Conservation (phyloP, 257 asterid genomes). For the Lithospermum erythrorhizon region DNA sequence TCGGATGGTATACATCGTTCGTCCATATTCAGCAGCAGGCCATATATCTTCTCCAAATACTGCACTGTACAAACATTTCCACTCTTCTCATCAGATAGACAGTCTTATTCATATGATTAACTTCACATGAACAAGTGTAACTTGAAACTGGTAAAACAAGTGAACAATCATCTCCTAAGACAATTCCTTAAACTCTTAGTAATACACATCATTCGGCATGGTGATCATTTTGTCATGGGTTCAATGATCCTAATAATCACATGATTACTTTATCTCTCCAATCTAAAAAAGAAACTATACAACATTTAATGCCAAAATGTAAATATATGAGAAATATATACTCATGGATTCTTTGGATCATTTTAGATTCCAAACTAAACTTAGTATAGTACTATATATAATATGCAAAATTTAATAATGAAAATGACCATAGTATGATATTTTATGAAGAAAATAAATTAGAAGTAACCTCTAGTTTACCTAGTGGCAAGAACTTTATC, state of each 20-base stretch:
- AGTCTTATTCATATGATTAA: neutral
- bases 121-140: no score
- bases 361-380: no score
- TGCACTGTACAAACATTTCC: slow-evolving; percentile 61
- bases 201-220: neutral
- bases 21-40: slow-evolving; percentile 98
- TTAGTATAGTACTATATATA: no score
- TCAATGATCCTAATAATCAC: no score
- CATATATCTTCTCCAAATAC: slow-evolving; percentile 94
- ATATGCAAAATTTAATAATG: no score
- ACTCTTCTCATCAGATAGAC: slow-evolving; percentile 14
- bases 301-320: no score
- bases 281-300: no score
- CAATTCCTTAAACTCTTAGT: neutral
- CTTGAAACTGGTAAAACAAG: neutral
- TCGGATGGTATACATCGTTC: slow-evolving; percentile 93
- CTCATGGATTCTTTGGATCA: no score
- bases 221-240: neutral
- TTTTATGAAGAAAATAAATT: neutral
- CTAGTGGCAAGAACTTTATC: slow-evolving; percentile 91
- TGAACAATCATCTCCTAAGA: neutral
- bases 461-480: slow-evolving; percentile 16
- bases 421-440: no score
- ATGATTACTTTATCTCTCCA: no score
- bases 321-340: no score